Conservation (phyloP, 768 basidiomycete genomes). For the Rhodocollybia butyracea region DNA sequence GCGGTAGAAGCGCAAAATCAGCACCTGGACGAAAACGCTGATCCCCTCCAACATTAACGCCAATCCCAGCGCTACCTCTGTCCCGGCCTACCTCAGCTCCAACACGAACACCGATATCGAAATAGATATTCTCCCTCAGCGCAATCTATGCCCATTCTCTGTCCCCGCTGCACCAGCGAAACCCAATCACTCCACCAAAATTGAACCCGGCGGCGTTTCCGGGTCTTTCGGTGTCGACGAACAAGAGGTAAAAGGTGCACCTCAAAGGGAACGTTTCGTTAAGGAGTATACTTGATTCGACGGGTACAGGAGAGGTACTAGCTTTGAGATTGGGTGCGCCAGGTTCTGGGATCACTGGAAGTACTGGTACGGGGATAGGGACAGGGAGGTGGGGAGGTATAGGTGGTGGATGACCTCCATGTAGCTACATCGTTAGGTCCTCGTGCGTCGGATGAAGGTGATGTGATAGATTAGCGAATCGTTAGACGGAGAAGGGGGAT, state of each 20-base stretch:
- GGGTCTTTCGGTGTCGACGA: constrained; percentile 50
- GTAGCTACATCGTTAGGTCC: neutral
- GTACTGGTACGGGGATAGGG: too few relatives aligned
- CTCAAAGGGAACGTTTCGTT: constrained; percentile 66
- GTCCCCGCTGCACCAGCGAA: constrained; percentile 14
- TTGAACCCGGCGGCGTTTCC: constrained; percentile 65
- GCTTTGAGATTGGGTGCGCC: constrained; percentile 37
- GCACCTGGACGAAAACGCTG: constrained; percentile 31
- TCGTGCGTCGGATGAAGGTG: too few relatives aligned
- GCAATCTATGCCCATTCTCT: constrained; percentile 18
- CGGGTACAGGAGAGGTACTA: constrained; percentile 27
- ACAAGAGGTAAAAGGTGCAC: constrained; percentile 37
- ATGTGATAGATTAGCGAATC: constrained; percentile 1
- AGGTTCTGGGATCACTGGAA: neutral
- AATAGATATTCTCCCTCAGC: constrained; percentile 23
- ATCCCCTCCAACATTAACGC: too few relatives aligned
- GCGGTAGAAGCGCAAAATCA: too few relatives aligned
- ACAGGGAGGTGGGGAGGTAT: neutral
- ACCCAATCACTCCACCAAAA: constrained; percentile 33
- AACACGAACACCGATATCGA: constrained; percentile 14
- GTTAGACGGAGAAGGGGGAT: neutral
- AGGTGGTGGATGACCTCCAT: too few relatives aligned
- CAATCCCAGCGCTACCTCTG: too few relatives aligned
- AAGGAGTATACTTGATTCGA: constrained; percentile 61
- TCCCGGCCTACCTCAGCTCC: constrained; percentile 11